These are phyloP conservation scores for Plasmopara viticola DNA, from an alignment of 352 stramenopile genomes.

Conservation along the genomic window DNA sequence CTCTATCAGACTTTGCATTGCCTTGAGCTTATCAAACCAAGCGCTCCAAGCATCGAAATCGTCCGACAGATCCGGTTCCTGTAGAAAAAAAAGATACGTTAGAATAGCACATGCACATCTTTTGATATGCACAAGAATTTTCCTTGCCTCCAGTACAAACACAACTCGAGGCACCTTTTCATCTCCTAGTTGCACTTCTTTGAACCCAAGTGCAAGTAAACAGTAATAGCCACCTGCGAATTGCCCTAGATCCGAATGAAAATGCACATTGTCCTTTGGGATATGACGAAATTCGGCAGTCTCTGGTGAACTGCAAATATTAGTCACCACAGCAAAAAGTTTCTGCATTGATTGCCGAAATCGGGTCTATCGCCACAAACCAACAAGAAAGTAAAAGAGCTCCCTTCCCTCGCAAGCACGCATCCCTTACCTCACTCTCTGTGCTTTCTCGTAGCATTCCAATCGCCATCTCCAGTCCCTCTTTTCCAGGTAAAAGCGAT, in stretches of 20 bases:
- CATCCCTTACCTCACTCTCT: constrained; percentile 17
- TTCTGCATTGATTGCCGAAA: constrained; percentile 42
- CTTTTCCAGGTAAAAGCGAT: constrained; percentile 29
- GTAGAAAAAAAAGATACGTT: constrained; percentile 3
- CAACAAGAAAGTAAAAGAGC: background rate
- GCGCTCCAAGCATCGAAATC: constrained; percentile 75
- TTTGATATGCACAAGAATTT: background rate
- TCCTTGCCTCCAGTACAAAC: constrained; percentile 58
- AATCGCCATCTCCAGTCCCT: constrained; percentile 38
- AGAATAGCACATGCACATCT: background rate
- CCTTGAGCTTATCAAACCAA: constrained; percentile 76
- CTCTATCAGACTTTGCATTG: constrained; percentile 46
- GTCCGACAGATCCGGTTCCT: constrained; percentile 67
- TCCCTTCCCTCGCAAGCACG: background rate
- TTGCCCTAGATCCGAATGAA: constrained; percentile 60
- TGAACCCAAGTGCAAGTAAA: constrained; percentile 68
- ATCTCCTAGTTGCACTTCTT: constrained; percentile 46
- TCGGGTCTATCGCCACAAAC: constrained; percentile 12
- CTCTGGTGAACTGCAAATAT: constrained; percentile 67
- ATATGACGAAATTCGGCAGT: constrained; percentile 68
- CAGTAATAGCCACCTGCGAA: constrained; percentile 53
- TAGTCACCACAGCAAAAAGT: constrained; percentile 44
- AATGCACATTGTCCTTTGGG: constrained; percentile 62
- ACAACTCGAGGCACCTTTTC: constrained; percentile 29
- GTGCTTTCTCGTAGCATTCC: constrained; percentile 39